phyloP scores from a whole-genome alignment of 306 rosid species.

The Trifolium fragiferum region DNA sequence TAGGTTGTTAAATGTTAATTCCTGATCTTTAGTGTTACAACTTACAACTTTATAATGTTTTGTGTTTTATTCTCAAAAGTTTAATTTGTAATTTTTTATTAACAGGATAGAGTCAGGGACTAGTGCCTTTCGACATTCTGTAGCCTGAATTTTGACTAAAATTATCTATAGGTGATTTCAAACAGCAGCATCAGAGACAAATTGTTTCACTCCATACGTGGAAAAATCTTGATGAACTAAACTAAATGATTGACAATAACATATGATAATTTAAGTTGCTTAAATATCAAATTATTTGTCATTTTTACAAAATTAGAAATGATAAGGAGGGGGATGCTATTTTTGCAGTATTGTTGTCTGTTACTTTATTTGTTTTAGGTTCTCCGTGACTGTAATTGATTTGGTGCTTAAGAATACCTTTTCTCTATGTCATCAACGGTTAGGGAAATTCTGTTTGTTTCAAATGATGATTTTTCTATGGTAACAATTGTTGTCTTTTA shows the following conservation, averaged over 20 bases:
- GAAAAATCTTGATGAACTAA: conserved; percentile 6
- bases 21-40: conserved; percentile 23
- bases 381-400: neutral
- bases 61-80: conserved; percentile 10
- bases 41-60: conserved; percentile 23
- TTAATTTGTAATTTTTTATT: conserved; percentile 13
- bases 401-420: conserved; percentile 15
- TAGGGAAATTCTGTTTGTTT: conserved; percentile 31
- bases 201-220: conserved; percentile 28
- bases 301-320: neutral
- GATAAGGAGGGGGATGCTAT: conserved; percentile 24
- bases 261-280: conserved; percentile 1
- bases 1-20: conserved; percentile 17
- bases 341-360: neutral
- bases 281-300: conserved; percentile 7
- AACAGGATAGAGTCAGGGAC: conserved; percentile 7
- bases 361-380: conserved; percentile 25
- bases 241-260: conserved; percentile 13
- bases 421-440: neutral
- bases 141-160: conserved; percentile 10
- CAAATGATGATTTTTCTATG: conserved; percentile 18
- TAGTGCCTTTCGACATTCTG: neutral
- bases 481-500: conserved; percentile 35
- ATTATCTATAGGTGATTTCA: conserved; percentile 22
- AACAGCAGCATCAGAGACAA: conserved; percentile 1